phyloP scores from a whole-genome alignment of 202 grass and related monocot genomes.

The Panicum hallii region DNA sequence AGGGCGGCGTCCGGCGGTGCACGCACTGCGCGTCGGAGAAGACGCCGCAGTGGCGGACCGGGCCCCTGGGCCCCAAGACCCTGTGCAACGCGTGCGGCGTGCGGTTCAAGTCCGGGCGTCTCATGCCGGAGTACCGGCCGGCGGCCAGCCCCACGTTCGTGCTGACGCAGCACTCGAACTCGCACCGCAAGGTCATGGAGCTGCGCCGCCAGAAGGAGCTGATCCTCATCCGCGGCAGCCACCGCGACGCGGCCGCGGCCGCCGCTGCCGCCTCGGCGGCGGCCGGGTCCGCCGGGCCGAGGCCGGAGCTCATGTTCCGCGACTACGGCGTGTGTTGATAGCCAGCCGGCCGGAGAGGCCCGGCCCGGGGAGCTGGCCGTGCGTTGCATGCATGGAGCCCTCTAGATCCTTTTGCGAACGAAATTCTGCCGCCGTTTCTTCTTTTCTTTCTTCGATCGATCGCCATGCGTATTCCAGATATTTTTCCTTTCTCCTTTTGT shows the following conservation, averaged over 20 bases:
- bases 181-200: conserved; percentile 99
- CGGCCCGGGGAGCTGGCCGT: conserved; percentile 17
- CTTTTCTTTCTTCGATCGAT: conserved; percentile 7
- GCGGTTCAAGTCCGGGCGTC: conserved; percentile 83
- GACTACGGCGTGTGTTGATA: conserved; percentile 83
- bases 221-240: conserved; percentile 62
- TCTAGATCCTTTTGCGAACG: conserved; percentile 52
- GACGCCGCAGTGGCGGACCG: conserved; percentile 98
- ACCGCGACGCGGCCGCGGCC: conserved; percentile 45
- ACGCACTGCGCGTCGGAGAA: conserved; percentile 99
- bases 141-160: conserved; percentile 95
- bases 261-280: conserved; percentile 37
- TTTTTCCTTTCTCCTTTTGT: conserved; percentile 52
- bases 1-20: conserved; percentile 80
- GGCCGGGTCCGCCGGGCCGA: conserved; percentile 36
- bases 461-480: conserved; percentile 34
- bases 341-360: neutral
- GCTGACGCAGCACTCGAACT: conserved; percentile 99
- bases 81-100: conserved; percentile 99
- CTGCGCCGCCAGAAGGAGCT: conserved; percentile 97
- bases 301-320: conserved; percentile 76
- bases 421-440: conserved; percentile 39
- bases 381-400: conserved; percentile 23
- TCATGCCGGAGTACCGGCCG: conserved; percentile 95
- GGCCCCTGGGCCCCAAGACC: conserved; percentile 91